Percentiles rank a stretch among this genome's conserved stretches.
phyloP scores from a whole-genome alignment of 2,329 filamentous ascomycete species.

The Trichoderma simmonsii region DNA sequence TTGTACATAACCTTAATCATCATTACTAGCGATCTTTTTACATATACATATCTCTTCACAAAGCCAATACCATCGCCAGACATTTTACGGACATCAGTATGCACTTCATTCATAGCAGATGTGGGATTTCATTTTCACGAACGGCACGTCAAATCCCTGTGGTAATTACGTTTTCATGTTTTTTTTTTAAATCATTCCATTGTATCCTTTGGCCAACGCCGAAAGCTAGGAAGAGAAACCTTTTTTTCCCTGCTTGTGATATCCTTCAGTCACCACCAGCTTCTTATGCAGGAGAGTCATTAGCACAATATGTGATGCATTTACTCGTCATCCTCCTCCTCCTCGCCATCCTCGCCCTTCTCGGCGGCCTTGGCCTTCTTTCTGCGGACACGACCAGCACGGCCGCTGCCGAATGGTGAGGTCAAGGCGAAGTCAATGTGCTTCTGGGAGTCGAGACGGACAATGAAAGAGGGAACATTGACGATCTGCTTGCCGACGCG shows the following conservation, averaged over 20 bases:
- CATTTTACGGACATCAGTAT: neutral
- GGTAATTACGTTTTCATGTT: conserved; percentile 9
- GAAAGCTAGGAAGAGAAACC: conserved; percentile 47
- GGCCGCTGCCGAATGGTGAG: conserved; percentile 96
- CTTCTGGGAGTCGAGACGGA: conserved; percentile 99
- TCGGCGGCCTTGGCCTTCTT: conserved; percentile 99
- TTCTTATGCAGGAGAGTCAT: conserved; percentile 30
- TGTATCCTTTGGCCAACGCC: conserved; percentile 51
- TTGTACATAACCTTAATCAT: neutral
- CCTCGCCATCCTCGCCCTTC: conserved; percentile 74
- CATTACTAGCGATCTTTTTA: neutral
- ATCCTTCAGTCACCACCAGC: conserved; percentile 32
- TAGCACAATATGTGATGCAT: conserved; percentile 36
- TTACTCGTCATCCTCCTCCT: conserved; percentile 81
- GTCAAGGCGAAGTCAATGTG: conserved; percentile 99
- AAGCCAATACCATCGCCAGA: neutral
- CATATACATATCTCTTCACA: neutral
- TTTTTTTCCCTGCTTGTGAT: conserved; percentile 36
- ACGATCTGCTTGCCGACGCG: conserved; percentile 99
- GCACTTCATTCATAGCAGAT: neutral
- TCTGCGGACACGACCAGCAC: conserved; percentile 95
- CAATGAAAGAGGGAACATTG: conserved; percentile 99
- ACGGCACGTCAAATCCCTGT: neutral
- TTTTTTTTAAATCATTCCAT: conserved; percentile 38
- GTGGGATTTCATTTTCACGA: neutral